These are phyloP conservation scores for Camelina laxa DNA, from an alignment of 345 rosid species.

Conservation along the genomic window DNA sequence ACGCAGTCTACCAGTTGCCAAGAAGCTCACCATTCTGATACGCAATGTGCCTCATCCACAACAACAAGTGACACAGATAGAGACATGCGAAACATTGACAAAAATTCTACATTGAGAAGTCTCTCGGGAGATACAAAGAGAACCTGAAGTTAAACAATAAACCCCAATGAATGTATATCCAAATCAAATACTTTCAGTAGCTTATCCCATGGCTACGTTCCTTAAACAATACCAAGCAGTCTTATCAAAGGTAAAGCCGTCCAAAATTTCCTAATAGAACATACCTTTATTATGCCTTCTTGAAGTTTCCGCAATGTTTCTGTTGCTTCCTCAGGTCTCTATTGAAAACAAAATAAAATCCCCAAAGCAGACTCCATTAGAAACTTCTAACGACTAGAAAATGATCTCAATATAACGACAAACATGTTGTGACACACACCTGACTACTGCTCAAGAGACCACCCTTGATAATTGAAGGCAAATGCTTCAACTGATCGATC, in stretches of 20 bases:
- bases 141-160: constrained; percentile 59
- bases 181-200: not conserved
- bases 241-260: constrained; percentile 7
- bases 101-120: constrained; percentile 74
- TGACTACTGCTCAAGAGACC: constrained; percentile 82
- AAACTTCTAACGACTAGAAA: constrained; percentile 5
- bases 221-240: not conserved
- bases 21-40: constrained; percentile 88
- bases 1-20: constrained; percentile 33
- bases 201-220: not conserved
- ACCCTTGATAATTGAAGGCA: constrained; percentile 72
- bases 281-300: constrained; percentile 76
- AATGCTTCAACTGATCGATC: constrained; percentile 91
- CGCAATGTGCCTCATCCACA: constrained; percentile 97
- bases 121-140: constrained; percentile 97
- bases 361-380: constrained; percentile 25
- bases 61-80: constrained; percentile 74
- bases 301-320: constrained; percentile 68
- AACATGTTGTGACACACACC: constrained; percentile 46
- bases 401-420: not conserved
- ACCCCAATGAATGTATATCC: constrained; percentile 20
- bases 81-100: constrained; percentile 57
- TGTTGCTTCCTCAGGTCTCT: constrained; percentile 79
- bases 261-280: not conserved
- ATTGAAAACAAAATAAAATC: constrained; percentile 15